phyloP scores from a whole-genome alignment of 345 rosid species.

The Eucalyptus caleyi region DNA sequence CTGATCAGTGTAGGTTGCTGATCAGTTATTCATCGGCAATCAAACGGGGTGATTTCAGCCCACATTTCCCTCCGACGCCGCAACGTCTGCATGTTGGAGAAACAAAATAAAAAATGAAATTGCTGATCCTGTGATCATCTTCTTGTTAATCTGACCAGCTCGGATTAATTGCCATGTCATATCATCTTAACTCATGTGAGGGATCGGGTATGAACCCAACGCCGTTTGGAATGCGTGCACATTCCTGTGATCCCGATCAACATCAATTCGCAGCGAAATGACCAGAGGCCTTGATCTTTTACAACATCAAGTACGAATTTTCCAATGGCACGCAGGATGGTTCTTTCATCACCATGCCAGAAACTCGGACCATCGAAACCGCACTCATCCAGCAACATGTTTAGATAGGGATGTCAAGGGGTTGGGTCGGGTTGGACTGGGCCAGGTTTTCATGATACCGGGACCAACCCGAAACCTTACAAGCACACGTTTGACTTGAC shows the following conservation, averaged over 20 bases:
- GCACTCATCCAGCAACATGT: too few relatives aligned
- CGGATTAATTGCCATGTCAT: background rate
- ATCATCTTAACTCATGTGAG: background rate
- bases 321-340: rapidly evolving
- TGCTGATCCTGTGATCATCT: background rate
- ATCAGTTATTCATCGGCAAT: background rate
- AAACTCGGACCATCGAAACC: too few relatives aligned
- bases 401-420: too few relatives aligned
- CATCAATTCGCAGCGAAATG: too few relatives aligned
- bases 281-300: background rate
- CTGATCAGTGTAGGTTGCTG: background rate
- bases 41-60: background rate
- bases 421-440: too few relatives aligned
- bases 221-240: rapidly evolving
- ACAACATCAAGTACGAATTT: background rate
- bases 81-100: background rate
- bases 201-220: background rate
- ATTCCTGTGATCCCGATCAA: background rate
- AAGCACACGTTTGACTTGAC: too few relatives aligned
- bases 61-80: background rate
- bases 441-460: too few relatives aligned
- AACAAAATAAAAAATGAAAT: background rate
- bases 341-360: too few relatives aligned
- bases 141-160: background rate
- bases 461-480: too few relatives aligned